phyloP scores from a whole-genome alignment of 306 rosid genomes.

The Quillaja saponaria region DNA sequence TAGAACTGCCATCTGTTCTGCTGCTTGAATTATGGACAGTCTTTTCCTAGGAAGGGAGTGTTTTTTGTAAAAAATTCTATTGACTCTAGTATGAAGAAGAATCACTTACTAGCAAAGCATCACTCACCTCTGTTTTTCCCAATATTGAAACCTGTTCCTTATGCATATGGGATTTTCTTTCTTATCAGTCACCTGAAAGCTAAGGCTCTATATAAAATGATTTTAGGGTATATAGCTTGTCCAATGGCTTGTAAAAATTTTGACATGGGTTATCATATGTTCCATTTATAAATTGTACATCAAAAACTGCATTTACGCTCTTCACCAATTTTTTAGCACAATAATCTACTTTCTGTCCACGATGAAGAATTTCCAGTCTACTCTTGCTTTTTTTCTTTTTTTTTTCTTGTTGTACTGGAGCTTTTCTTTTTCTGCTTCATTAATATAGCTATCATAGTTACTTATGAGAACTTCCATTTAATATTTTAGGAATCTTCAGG shows the following conservation, averaged over 20 bases:
- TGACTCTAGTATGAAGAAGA: background rate
- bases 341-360: background rate
- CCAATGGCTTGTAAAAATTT: slow-evolving; percentile 1
- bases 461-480: slow-evolving; percentile 34
- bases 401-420: background rate
- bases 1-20: slow-evolving; percentile 17
- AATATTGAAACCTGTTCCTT: too few species aligned
- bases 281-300: background rate
- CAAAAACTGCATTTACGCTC: background rate
- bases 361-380: slow-evolving; percentile 2
- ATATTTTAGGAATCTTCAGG: slow-evolving; percentile 50
- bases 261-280: background rate
- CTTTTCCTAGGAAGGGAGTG: background rate
- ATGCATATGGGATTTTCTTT: too few species aligned
- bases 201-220: background rate
- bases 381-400: background rate
- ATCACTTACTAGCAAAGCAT: background rate
- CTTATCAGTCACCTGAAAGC: too few species aligned
- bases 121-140: slow-evolving; percentile 18
- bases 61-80: background rate
- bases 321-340: background rate
- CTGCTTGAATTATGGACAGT: background rate
- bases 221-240: background rate
- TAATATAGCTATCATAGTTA: background rate
- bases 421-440: slow-evolving; percentile 18